Conservation (phyloP, 805 yeast species). For the Sugiyamaella smithiae region DNA sequence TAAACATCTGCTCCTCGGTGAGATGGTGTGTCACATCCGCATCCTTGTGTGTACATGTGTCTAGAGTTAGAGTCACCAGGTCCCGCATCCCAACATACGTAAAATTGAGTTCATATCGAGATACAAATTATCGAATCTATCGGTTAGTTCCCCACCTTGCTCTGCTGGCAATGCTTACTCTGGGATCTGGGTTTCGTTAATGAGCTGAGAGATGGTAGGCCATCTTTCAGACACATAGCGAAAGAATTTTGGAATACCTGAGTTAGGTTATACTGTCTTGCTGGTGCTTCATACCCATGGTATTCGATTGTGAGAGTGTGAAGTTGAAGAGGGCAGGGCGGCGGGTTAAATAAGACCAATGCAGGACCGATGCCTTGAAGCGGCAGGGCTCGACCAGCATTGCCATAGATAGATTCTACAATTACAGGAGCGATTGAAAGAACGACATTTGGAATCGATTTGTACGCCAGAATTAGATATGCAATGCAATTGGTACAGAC, state of each 20-base stretch:
- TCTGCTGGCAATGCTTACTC: constrained; percentile 43
- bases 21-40: constrained; percentile 58
- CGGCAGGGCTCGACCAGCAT: too few relatives aligned
- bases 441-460: too few relatives aligned
- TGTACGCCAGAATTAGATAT: too few relatives aligned
- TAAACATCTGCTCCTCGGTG: constrained; percentile 88
- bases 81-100: constrained; percentile 45
- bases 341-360: too few relatives aligned
- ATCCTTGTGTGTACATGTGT: constrained; percentile 82
- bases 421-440: too few relatives aligned
- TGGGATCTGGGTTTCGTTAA: constrained; percentile 78
- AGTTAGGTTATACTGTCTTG: too few relatives aligned
- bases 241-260: constrained; percentile 96
- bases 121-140: constrained; percentile 79
- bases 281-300: not conserved
- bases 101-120: constrained; percentile 97
- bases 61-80: constrained; percentile 15
- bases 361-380: too few relatives aligned
- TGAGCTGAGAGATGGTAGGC: constrained; percentile 89
- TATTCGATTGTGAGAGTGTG: not conserved
- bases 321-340: not conserved
- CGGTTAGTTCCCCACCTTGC: not conserved
- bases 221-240: constrained; percentile 97
- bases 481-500: too few relatives aligned
- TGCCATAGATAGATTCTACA: too few relatives aligned